Base-by-base conservation (phyloP, 2,329 filamentous ascomycete genomes). In the Neonectria coccinea region DNA sequence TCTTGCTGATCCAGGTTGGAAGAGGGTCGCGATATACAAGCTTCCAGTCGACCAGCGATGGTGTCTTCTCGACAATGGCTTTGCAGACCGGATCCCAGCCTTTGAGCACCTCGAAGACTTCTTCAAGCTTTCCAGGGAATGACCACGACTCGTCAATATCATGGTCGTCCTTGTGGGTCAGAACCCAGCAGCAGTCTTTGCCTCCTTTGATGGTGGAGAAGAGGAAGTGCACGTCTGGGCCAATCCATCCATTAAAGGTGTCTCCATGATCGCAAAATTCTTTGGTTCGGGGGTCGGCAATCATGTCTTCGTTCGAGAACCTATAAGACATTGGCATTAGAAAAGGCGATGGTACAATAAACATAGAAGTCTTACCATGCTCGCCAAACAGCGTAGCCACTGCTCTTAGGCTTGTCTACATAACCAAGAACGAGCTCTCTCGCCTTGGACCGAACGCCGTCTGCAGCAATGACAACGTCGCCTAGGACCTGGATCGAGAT, bases 181-280 rank as follows among this genome's bases (percentile, higher is more conserved):
- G 77, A 3, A 88, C 86, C 86, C 86, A 89, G 68, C 82, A 86
- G 70, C 85, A 87, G 62, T 72, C 70, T 8, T 65, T 66, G 1
- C 70, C 70, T 0, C 64, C 70, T n/a, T 72, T 88, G 68, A 88
- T 83, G 3, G 86, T 86, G 6, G 84, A 85, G 69, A 87, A 87
- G 1, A 88, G 76, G 65, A 87, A 85, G 67, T 87, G 85, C 54
- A 85, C 82, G 66, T 88, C 84, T 2, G 84, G 84, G 2, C 86
- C 85, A 59, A 88, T 84, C 86, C 83, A 85, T 27, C 86, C 86
- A 59, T 86, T 86, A 75, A 88, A 88, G 0, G 84, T 86, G 72
- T 89, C 86, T 36, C 85, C 86, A 62, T 87, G 80, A 36, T 78
- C 79, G 67, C 85, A 87, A 59, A 88, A 86, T 39, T 86, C 80